Base-by-base conservation (phyloP, 23 red algal genomes). In the Rhodosorus marinus region DNA sequence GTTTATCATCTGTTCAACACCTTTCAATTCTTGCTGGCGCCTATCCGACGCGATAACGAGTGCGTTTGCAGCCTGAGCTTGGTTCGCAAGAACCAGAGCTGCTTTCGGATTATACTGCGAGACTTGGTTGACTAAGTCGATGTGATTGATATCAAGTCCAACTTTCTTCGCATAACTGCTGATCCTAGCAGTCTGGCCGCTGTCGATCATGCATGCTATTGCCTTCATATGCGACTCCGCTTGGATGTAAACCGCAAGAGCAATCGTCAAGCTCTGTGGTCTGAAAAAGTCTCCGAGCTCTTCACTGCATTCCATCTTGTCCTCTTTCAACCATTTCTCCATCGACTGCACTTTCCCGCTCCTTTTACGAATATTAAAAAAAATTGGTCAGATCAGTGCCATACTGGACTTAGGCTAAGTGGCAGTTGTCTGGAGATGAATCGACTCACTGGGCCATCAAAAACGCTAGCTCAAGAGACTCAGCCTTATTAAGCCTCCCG, bases 261-360 rank as follows among this genome's bases (percentile, higher is more conserved):
- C 90, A 1, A 98, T 47, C 24, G 47, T 51, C 8, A 74, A 68
- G n/a, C 51, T 67, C 17, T 43, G 40, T 32, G 66, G 72, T 2
- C 54, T 55, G 32, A 98, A 70, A 23, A 98, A 47, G 54, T 98
- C 90, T 9, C 90, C 90, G 8, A 98, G 67, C 47, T 98, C 71
- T 48, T 85, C 78, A 4, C 74, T 79, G 56, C 78, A 85, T 26
- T 63, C 75, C 26, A 98, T 51, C 38, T 82, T 82, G 43, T 84
- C 70, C 67, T 98, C 90, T 36, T 85, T 84, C 26, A 98, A 46
- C 90, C 90, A 98, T 31, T 81, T 81, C 54, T 98, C 90, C 48
- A 98, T 62, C 20, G 80, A 47, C 29, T 72, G 63, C 17, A 76
- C 43, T 1, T 69, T 72, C 31, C 74, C 74, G 49, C 60, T 51